Evolutionary conservation across 371 early-diverging fungal species (phyloP), one percentile per base, ranked within the genome.

Genomic region (Batkoa obscura): DNA sequence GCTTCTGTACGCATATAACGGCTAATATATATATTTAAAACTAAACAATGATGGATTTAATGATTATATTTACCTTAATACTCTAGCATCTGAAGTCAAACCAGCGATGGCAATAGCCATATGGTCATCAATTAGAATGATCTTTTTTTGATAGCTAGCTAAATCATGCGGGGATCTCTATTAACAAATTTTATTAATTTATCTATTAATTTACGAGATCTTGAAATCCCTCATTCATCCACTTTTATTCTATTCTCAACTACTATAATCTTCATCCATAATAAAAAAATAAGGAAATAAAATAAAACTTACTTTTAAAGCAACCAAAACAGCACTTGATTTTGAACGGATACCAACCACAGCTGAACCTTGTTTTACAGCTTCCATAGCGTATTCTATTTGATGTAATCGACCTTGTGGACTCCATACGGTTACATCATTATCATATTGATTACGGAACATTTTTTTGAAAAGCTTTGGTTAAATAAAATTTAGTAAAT

Each of bases 341-440:
- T 84, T 84, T 43, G 87, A 88, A 59, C 84, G 78, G 50, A 94
- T 63, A 12, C 96, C 97, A 49, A 98, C 94, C 39, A 86, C 88
- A 8, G 95, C 95, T 3, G 95, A 92, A 37, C 98, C 98, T 67
- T 96, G 96, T 71, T 98, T 96, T 43, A 98, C 97, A 36, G 98
- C 98, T 74, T 98, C 97, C 59, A 93, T 86, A 31, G 98, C 97
- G 68, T 98, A 98, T 69, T 98, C 98, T 46, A 98, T 80, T 72
- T 98, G 98, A 75, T 90, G 90, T 58, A 98, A 79, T 59, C 98
- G 88, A 49, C 98, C 96, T 72, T 94, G 94, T 51, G 98, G 98
- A 47, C 92, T 91, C 92, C 92, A 98, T 42, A 86, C 91, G 32
- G 96, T 87, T 55, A 90, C 88, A 67, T 98, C 98, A 62, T 86